A percentile compares a stretch with the other conserved stretches of the same genome.
These are phyloP conservation scores for Cryphonectria radicalis DNA, from an alignment of 2,329 filamentous ascomycete species.

Conservation along the genomic window DNA sequence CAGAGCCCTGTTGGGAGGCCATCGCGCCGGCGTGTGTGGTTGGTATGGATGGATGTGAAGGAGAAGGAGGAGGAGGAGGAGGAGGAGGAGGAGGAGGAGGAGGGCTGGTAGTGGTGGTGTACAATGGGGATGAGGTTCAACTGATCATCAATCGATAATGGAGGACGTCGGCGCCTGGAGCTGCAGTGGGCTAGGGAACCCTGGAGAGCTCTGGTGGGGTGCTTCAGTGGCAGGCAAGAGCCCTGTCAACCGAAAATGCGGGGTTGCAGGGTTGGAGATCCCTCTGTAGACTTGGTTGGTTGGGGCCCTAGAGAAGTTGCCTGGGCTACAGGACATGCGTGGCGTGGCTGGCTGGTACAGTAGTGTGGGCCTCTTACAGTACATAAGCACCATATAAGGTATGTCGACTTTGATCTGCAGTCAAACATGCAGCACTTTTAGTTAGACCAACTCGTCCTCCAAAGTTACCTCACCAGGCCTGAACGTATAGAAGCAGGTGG, in stretches of 20 bases:
- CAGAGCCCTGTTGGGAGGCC: conserved; percentile 26
- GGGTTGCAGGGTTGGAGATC: not conserved
- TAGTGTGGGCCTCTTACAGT: too few relatives aligned
- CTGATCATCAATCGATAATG: not conserved
- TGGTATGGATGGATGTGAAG: not conserved
- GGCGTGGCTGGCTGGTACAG: too few relatives aligned
- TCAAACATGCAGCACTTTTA: too few relatives aligned
- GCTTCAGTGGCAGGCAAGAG: not conserved
- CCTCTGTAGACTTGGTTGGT: not conserved
- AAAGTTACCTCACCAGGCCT: too few relatives aligned
- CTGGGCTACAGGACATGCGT: not conserved
- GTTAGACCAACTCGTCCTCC: too few relatives aligned
- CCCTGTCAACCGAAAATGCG: not conserved
- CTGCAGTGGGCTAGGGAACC: not conserved
- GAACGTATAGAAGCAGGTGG: not conserved
- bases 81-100: not conserved
- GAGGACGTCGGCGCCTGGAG: not conserved
- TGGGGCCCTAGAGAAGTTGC: not conserved
- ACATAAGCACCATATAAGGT: too few relatives aligned
- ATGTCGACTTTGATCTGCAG: too few relatives aligned
- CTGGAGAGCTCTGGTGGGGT: not conserved
- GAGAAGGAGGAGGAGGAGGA: not conserved
- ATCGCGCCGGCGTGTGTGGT: not conserved
- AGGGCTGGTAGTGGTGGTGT: not conserved
- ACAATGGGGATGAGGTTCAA: not conserved